A percentile compares a stretch with the other conserved stretches of the same genome.
phyloP scores from a whole-genome alignment of 2,329 filamentous ascomycete genomes.

The Diplocarpon rosae region DNA sequence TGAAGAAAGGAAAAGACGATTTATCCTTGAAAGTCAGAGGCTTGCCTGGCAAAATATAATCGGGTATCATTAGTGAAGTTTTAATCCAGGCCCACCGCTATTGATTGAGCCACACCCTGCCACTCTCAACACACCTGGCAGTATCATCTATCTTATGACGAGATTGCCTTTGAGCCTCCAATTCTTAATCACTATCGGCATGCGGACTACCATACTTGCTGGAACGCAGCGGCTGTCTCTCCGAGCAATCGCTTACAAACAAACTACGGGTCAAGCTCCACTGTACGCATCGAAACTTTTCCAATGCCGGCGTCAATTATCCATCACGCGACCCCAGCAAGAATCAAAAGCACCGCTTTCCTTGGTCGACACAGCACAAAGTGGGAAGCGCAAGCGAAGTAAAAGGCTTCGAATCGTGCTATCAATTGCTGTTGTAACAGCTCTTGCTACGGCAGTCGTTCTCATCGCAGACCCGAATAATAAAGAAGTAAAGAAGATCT shows the following conservation, averaged over 20 bases:
- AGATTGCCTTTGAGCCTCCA: background rate
- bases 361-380: background rate
- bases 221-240: background rate
- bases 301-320: background rate
- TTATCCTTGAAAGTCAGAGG: no score
- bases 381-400: background rate
- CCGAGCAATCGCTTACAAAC: background rate
- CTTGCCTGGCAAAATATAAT: no score
- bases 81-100: background rate
- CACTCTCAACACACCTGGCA: background rate
- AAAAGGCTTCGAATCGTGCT: background rate
- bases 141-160: background rate
- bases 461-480: background rate
- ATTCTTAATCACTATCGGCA: background rate
- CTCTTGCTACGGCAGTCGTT: background rate
- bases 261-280: background rate
- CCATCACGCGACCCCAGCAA: background rate
- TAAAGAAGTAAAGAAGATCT: conserved; percentile 17
- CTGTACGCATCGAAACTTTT: background rate
- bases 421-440: background rate
- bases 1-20: no score
- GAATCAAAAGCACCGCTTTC: background rate
- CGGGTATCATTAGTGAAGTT: no score
- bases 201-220: background rate
- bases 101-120: background rate